Evolutionary conservation across 2,329 filamentous ascomycete species (phyloP).

Genomic region (Venturia carpophila): DNA sequence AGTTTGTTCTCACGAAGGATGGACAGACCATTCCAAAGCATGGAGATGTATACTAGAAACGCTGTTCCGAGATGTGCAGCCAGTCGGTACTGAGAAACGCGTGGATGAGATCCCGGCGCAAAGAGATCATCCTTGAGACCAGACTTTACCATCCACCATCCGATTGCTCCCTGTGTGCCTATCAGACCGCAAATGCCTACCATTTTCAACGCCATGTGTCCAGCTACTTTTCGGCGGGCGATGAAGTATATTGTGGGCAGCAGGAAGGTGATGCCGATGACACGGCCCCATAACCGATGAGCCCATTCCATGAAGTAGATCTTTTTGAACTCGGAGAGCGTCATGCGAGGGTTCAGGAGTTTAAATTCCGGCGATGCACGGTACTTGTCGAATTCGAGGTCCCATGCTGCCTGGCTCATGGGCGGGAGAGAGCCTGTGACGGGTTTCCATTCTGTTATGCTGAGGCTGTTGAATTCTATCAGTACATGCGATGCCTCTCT

Average conservation of each 20-base stretch:
- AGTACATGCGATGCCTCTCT: constrained; percentile 9
- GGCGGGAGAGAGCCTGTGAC: constrained; percentile 89
- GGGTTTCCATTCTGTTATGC: constrained; percentile 97
- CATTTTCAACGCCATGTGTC: constrained; percentile 67
- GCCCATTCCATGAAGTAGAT: constrained; percentile 99
- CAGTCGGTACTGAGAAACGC: constrained; percentile 90
- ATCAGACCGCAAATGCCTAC: constrained; percentile 81
- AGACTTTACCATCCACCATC: constrained; percentile 99
- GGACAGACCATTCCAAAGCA: constrained; percentile 81
- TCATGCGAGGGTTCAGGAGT: constrained; percentile 88
- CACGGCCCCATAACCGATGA: constrained; percentile 86
- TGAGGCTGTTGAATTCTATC: constrained; percentile 54
- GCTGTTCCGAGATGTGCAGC: constrained; percentile 83
- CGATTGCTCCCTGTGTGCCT: constrained; percentile 88
- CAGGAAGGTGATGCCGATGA: constrained; percentile 85
- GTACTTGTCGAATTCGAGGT: constrained; percentile 89
- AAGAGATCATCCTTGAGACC: constrained; percentile 95
- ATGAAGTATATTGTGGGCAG: constrained; percentile 85
- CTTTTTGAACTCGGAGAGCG: constrained; percentile 86
- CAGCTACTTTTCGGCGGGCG: constrained; percentile 67
- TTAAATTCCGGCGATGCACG: constrained; percentile 86
- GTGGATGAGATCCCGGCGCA: constrained; percentile 78
- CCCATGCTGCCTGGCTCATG: constrained; percentile 71
- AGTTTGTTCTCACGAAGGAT: constrained; percentile 67
- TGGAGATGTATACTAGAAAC: constrained; percentile 87